phyloP scores from a whole-genome alignment of 2,329 filamentous ascomycete species.

The Hymenoscyphus occultus region DNA sequence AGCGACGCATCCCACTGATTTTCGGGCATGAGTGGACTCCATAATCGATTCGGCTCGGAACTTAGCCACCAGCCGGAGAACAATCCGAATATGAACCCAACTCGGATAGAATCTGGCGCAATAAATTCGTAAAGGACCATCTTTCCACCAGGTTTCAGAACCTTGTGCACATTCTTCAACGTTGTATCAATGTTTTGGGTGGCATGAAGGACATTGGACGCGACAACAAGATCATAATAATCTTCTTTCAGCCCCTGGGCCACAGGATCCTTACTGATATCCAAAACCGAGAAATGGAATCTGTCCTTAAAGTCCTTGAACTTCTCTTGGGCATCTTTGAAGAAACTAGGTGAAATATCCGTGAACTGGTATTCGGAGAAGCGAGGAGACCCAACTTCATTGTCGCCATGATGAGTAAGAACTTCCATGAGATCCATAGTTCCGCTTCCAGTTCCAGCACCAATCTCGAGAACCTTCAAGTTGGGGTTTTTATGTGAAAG shows the following conservation, averaged over 20 bases:
- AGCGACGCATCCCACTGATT: constrained; percentile 32
- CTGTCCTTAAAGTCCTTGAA: constrained; percentile 31
- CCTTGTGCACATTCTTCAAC: constrained; percentile 19
- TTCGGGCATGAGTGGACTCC: constrained; percentile 25
- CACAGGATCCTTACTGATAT: constrained; percentile 36
- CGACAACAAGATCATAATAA: constrained; percentile 32
- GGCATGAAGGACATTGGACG: constrained; percentile 30
- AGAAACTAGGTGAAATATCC: constrained; percentile 34
- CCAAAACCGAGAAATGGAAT: constrained; percentile 36
- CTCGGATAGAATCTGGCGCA: not conserved
- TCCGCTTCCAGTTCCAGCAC: constrained; percentile 31
- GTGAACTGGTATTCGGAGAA: constrained; percentile 25
- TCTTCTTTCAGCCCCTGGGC: constrained; percentile 38
- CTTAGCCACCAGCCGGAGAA: constrained; percentile 21
- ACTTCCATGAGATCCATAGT: constrained; percentile 19
- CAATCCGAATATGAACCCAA: constrained; percentile 15
- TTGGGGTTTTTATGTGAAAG: constrained; percentile 7
- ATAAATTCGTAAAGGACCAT: constrained; percentile 8
- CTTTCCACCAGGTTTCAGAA: constrained; percentile 28
- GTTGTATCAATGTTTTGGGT: constrained; percentile 22
- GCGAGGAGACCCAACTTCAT: not conserved
- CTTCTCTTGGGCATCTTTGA: constrained; percentile 34
- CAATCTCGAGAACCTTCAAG: constrained; percentile 36
- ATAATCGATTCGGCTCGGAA: constrained; percentile 1
- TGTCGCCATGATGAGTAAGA: not conserved